phyloP scores from a whole-genome alignment of 306 rosid genomes.

The Urtica urens region DNA sequence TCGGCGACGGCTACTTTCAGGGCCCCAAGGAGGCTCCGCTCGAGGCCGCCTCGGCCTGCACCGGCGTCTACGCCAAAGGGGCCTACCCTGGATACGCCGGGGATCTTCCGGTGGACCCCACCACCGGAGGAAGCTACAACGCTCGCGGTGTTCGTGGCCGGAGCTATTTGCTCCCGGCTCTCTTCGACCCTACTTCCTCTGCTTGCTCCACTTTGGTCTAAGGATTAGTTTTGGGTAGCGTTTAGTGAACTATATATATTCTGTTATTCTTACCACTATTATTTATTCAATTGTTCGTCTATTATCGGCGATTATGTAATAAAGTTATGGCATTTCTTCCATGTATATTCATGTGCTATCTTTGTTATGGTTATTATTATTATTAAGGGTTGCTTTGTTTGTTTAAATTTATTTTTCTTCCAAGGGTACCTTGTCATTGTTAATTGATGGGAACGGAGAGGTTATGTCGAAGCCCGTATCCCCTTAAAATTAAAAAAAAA shows the following conservation, averaged over 20 bases:
- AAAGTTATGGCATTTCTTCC: too few species aligned
- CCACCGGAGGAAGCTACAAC: slow-evolving; percentile 56
- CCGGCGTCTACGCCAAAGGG: slow-evolving; percentile 51
- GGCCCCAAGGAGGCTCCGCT: slow-evolving; percentile 63
- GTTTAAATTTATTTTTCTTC: neutral
- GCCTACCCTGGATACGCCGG: slow-evolving; percentile 74
- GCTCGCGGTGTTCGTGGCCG: slow-evolving; percentile 42
- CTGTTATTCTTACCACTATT: slow-evolving; percentile 3
- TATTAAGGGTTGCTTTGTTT: neutral
- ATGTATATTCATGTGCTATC: too few species aligned
- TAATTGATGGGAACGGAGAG: too few species aligned
- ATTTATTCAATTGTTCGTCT: slow-evolving; percentile 5
- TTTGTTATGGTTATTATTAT: neutral
- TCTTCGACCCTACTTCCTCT: slow-evolving; percentile 43
- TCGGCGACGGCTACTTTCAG: slow-evolving; percentile 57
- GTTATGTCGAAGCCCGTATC: too few species aligned
- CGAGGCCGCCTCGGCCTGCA: slow-evolving; percentile 63
- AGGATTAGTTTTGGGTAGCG: neutral
- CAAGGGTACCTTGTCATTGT: too few species aligned
- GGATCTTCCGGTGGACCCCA: slow-evolving; percentile 33
- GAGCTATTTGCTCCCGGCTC: slow-evolving; percentile 52
- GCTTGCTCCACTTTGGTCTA: slow-evolving; percentile 43
- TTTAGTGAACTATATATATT: too few species aligned
- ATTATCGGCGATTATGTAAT: neutral
- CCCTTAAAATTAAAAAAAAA: too few species aligned